Percentiles rank a stretch among this genome's conserved stretches.
These are phyloP conservation scores for Populus pruinosa DNA, from an alignment of 345 rosid species.

Conservation along the genomic window DNA sequence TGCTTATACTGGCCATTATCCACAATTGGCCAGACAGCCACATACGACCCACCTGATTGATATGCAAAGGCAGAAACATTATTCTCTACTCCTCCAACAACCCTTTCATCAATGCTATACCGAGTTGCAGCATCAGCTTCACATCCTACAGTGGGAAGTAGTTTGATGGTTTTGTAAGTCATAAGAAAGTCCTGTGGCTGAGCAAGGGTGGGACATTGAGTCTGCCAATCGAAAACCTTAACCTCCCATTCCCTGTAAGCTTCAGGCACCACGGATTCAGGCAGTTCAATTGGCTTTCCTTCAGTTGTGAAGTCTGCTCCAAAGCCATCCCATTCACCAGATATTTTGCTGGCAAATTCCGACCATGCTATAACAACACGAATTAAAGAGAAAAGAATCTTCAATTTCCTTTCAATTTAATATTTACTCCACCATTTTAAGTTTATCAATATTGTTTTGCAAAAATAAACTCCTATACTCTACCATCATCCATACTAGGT, in stretches of 20 bases:
- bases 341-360: constrained; percentile 65
- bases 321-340: constrained; percentile 98
- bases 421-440: too few species aligned
- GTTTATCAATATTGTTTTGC: too few species aligned
- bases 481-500: too few species aligned
- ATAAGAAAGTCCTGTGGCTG: constrained; percentile 34
- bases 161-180: constrained; percentile 60
- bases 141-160: constrained; percentile 96
- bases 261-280: constrained; percentile 82
- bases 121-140: constrained; percentile 97
- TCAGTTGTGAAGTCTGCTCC: constrained; percentile 76
- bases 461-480: background rate
- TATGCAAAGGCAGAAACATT: constrained; percentile 57
- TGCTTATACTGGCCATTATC: constrained; percentile 18
- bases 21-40: constrained; percentile 63
- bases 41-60: constrained; percentile 66
- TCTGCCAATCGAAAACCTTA: constrained; percentile 94
- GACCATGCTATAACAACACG: constrained; percentile 46
- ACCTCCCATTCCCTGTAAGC: constrained; percentile 98
- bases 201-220: constrained; percentile 93
- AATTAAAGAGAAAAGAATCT: background rate
- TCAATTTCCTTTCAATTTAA: background rate
- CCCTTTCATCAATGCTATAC: constrained; percentile 50
- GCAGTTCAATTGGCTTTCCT: constrained; percentile 76
- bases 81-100: constrained; percentile 34